Evolutionary conservation across 768 basidiomycete genomes (phyloP), one percentile per base, ranked within the genome.

Genomic region (Royoungia palumana): DNA sequence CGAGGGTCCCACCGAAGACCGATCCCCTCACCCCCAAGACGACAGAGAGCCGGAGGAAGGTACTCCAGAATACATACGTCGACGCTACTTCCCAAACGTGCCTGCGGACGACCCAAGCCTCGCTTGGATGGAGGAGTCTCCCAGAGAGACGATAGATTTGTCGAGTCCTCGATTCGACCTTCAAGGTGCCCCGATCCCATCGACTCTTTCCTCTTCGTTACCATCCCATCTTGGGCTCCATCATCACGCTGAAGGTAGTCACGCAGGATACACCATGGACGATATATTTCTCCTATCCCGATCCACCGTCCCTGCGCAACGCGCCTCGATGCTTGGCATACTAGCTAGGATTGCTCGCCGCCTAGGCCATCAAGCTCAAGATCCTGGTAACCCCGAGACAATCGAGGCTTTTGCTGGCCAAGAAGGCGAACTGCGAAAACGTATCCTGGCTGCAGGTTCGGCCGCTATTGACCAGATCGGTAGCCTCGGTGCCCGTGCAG

Each of bases 141-240:
- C 57, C 12, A 35, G 21, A 1, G 53, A 51, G 3, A 12, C 49
- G 2, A 21, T 40, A 7, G 11, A 63, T 68, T 4, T 57, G 61
- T 42, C 58, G 60, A 13, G 72, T 70, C 34, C 79, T 77, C 53
- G 78, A 78, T 95, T 93, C 60, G 88, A 94, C 65, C 77, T 94
- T 2, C 74, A 77, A 1, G 93, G 92, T 7, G 72, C 68, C 10
- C 79, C 81, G 0, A 84, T 95, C n/a, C 73, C 88, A 1, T 50
- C 71, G 0, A 61, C 73, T 3, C 58, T 82, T 3, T 78, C 81
- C 3, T 64, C 74, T 0, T 74, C 72, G 2, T 72, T 95, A 3
- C 93, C 92, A 2, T 85, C 89, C 0, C 85, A 93, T 68, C 76
- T 92, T 6, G 94, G 94, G 5, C 73, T 95, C 3, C 93, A 97